phyloP scores from a whole-genome alignment of 2,329 filamentous ascomycete genomes.

The Albifimbria verrucaria region DNA sequence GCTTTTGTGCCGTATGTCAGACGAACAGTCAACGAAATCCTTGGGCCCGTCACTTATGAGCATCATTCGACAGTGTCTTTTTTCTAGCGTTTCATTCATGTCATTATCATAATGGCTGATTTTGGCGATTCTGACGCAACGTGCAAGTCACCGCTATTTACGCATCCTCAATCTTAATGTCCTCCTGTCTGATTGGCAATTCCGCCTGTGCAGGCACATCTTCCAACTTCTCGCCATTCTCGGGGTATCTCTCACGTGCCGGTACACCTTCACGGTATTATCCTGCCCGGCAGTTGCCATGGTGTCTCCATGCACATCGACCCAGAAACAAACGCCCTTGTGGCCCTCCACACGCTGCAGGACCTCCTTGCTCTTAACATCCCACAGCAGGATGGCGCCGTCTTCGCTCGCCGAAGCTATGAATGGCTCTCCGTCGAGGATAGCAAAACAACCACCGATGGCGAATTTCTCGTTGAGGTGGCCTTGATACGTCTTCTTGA shows the following conservation, averaged over 20 bases:
- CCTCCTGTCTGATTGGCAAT: conserved; percentile 34
- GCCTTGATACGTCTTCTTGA: conserved; percentile 96
- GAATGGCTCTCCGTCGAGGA: conserved; percentile 50
- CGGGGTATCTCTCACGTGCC: conserved; percentile 20
- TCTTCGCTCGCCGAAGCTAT: conserved; percentile 85
- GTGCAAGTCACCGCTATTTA: conserved; percentile 10
- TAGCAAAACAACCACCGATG: conserved; percentile 79
- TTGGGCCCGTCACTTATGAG: neutral
- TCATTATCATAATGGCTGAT: neutral
- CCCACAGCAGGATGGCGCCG: conserved; percentile 82
- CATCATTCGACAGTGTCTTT: neutral
- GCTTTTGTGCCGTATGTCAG: no score
- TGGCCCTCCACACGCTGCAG: conserved; percentile 62
- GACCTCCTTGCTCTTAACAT: conserved; percentile 80
- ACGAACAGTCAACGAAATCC: no score
- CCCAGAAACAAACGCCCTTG: conserved; percentile 62
- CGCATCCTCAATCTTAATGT: conserved; percentile 34
- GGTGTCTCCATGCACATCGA: conserved; percentile 54
- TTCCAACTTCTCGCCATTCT: conserved; percentile 30
- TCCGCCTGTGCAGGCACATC: conserved; percentile 58
- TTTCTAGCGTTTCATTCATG: neutral
- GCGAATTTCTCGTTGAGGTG: conserved; percentile 83
- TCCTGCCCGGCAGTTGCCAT: conserved; percentile 59
- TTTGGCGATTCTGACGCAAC: no score
- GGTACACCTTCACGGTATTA: conserved; percentile 48